Evolutionary conservation across 805 yeast genomes (phyloP), one percentile per base, ranked within the genome.

Genomic region (Starmerella apicola): DNA sequence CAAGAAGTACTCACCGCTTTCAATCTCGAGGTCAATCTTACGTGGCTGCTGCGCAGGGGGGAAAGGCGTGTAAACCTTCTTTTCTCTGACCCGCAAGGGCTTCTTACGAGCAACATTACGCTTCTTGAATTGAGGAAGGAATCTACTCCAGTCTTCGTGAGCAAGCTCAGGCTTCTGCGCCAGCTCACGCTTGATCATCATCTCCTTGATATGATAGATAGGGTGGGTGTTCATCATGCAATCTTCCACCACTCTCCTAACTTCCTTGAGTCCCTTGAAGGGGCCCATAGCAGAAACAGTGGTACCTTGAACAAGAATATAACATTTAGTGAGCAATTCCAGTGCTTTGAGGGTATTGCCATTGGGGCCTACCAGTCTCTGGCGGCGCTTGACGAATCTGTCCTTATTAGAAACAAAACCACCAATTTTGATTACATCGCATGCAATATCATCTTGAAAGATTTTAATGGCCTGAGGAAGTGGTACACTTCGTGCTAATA

Each of bases 231-330:
- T 91, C 56, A 71, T 76, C 98, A 91, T 91, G 62, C 97, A 91
- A 58, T 91, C 98, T 59, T 88, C 97, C 30, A 91, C 94, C 25
- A 91, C 85, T 56, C 97, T 73, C 62, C 97, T 74, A 6, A 84
- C 75, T 49, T 81, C 93, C 58, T 91, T 91, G 48, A 91, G 67
- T 5, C 97, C 97, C 57, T 81, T 84, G 64, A 66, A 86, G 21
- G 95, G 88, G 8, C 98, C 98, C 97, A 91, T 91, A 10, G 79
- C 88, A 39, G 95, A 75, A 3, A 91, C 98, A 2, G 98, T 91
- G 61, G 81, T 85, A 57, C 98, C 98, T 65, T 91, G 98, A 7
- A 91, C 98, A 45, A 91, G 69, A 50, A 91, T 81, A 59, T 88
- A 91, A 64, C 98, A 91, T 53, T 81, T 78, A n/a, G 98, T 91